Percentiles rank a stretch among this genome's conserved stretches.
Conservation (phyloP, 1,284 basidiomycete genomes). For the Cryptococcus hybrid region DNA sequence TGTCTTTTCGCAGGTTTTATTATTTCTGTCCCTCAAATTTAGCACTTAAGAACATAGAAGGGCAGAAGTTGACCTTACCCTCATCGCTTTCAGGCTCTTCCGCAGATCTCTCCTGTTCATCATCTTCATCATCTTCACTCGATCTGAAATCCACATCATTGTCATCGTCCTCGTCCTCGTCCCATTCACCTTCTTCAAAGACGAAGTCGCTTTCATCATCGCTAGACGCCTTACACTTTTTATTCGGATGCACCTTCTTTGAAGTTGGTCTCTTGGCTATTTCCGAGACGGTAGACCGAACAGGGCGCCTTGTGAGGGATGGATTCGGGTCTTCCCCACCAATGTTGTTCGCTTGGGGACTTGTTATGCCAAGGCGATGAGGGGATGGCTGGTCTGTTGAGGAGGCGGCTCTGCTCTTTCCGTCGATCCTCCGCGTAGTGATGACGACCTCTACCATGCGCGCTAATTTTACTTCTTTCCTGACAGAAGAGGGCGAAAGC, state of each 20-base stretch:
- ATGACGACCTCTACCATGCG: neutral
- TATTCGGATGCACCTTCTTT: conserved; percentile 10
- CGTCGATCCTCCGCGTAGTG: neutral
- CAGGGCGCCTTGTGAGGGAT: no score
- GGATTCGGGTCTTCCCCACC: no score
- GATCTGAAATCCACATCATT: conserved; percentile 16
- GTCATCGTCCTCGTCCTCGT: conserved; percentile 8
- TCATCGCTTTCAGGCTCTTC: conserved; percentile 26
- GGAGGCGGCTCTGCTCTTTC: neutral
- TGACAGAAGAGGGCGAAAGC: no score
- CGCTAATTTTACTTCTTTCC: neutral
- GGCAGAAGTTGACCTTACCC: conserved; percentile 2
- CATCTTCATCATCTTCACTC: conserved; percentile 8
- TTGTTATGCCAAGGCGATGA: neutral
- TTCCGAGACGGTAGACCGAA: neutral
- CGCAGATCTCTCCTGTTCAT: conserved; percentile 16
- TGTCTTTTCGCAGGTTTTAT: conserved; percentile 7
- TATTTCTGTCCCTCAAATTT: conserved; percentile 15
- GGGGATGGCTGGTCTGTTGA: neutral
- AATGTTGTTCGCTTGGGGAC: no score
- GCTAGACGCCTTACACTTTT: conserved; percentile 15
- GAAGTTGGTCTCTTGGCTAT: neutral
- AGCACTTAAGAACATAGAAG: conserved; percentile 3
- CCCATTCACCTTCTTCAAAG: conserved; percentile 23
- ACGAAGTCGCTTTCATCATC: conserved; percentile 28